Evolutionary conservation across 2,329 filamentous ascomycete species (phyloP).

Genomic region (Aspergillus spinulosporus): DNA sequence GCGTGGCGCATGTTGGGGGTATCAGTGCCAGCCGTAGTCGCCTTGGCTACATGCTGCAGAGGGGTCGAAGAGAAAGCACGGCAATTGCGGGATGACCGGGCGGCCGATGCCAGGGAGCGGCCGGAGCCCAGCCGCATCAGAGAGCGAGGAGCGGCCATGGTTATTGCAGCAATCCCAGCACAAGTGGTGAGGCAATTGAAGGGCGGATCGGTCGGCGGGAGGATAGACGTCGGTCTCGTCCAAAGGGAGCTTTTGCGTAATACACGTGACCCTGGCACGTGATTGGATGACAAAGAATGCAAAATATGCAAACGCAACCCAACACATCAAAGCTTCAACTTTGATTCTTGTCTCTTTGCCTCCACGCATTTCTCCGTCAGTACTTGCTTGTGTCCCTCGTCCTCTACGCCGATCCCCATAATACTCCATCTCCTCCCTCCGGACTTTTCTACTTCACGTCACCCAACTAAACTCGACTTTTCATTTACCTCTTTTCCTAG

Average conservation of each 20-base stretch:
- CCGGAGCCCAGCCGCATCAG: conserved; percentile 46
- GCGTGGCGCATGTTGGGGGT: conserved; percentile 68
- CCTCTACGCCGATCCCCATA: conserved; percentile 6
- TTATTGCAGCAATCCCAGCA: conserved; percentile 34
- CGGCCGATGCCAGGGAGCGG: conserved; percentile 39
- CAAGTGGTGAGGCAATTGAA: conserved; percentile 15
- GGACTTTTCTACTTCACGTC: conserved; percentile 3
- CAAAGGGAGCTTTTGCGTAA: conserved; percentile 26
- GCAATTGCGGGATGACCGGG: conserved; percentile 35
- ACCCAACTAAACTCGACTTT: conserved; percentile 3
- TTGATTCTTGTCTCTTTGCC: conserved; percentile 25
- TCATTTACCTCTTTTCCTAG: conserved; percentile 21
- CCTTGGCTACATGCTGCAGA: conserved; percentile 46
- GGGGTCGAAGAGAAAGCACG: conserved; percentile 44
- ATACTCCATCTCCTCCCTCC: not conserved
- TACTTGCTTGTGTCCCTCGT: conserved; percentile 3
- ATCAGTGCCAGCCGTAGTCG: conserved; percentile 60
- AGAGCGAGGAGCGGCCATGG: conserved; percentile 49
- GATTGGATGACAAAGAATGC: not conserved
- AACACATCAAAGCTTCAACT: conserved; percentile 25
- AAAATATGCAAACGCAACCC: conserved; percentile 26
- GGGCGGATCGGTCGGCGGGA: conserved; percentile 23
- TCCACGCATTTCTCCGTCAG: conserved; percentile 21
- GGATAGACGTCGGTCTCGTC: conserved; percentile 25
- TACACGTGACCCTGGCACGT: no score